phyloP scores from a whole-genome alignment of 1,284 basidiomycete species.

The Pterulicium gracile region DNA sequence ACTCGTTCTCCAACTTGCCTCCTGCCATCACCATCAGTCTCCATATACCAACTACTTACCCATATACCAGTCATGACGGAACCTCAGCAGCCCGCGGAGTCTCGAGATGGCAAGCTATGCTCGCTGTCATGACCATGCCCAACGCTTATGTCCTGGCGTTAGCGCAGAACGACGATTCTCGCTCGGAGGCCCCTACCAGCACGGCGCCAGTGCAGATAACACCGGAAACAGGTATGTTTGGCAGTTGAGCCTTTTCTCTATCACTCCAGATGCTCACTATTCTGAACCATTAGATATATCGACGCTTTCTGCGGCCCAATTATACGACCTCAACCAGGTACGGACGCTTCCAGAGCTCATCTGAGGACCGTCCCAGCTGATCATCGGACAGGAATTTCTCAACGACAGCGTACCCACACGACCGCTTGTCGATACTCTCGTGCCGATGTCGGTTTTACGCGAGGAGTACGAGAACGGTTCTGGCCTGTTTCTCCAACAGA shows the following conservation, averaged over 20 bases:
- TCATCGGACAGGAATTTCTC: conserved; percentile 26
- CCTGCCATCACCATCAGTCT: too few species aligned
- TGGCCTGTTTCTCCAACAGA: conserved; percentile 49
- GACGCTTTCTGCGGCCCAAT: conserved; percentile 23
- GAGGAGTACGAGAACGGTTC: conserved; percentile 58
- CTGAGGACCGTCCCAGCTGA: background rate
- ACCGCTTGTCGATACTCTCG: conserved; percentile 40
- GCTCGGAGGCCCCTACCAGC: too few species aligned
- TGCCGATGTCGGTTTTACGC: conserved; percentile 38
- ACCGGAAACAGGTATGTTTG: background rate
- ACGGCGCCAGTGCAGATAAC: background rate
- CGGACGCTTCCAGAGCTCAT: conserved; percentile 7
- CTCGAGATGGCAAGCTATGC: too few species aligned
- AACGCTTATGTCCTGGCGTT: too few species aligned
- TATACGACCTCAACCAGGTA: conserved; percentile 42
- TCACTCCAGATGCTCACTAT: background rate
- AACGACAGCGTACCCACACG: conserved; percentile 37
- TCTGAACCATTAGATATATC: conserved; percentile 16
- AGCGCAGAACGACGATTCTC: too few species aligned
- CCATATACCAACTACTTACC: too few species aligned
- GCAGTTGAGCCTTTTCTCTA: background rate
- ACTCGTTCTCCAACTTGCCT: too few species aligned
- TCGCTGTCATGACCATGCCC: too few species aligned
- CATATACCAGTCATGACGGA: too few species aligned
- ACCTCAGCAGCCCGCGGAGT: too few species aligned